Conservation (phyloP, 208 protist species). For the Crithidia expoeki region DNA sequence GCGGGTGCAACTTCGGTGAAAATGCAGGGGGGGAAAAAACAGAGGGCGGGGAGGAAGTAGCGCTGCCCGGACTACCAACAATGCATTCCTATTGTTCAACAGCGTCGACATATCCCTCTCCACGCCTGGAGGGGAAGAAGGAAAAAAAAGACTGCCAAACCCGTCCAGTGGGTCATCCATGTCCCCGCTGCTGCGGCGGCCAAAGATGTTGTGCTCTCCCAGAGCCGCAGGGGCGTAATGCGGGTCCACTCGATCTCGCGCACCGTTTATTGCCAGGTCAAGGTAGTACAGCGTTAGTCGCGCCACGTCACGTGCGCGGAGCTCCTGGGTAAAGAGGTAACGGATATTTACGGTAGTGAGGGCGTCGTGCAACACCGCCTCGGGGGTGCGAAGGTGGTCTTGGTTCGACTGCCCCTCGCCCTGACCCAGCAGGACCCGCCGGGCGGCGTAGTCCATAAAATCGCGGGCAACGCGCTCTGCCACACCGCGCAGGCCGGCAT, state of each 20-base stretch:
- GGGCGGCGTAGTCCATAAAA: slow-evolving; percentile 38
- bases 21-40: slow-evolving; percentile 4
- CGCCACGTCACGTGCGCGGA: slow-evolving; percentile 28
- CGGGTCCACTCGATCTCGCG: slow-evolving; percentile 28
- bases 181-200: slow-evolving; percentile 23
- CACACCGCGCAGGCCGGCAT: slow-evolving; percentile 43
- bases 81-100: too few species aligned
- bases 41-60: not conserved
- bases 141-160: not conserved
- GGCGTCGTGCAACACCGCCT: slow-evolving; percentile 17
- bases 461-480: slow-evolving; percentile 60
- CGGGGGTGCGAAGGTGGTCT: slow-evolving; percentile 24
- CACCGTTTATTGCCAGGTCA: slow-evolving; percentile 31
- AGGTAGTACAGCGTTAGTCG: slow-evolving; percentile 30
- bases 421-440: slow-evolving; percentile 22
- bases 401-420: slow-evolving; percentile 30
- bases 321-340: slow-evolving; percentile 23
- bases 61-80: not conserved
- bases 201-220: slow-evolving; percentile 41
- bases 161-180: not conserved
- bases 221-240: slow-evolving; percentile 22
- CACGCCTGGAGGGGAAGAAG: not conserved
- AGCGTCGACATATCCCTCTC: not conserved
- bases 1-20: slow-evolving; percentile 10
- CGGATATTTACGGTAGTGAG: slow-evolving; percentile 8